phyloP scores from a whole-genome alignment of 2,329 filamentous ascomycete species.

The Stemphylium beticola region DNA sequence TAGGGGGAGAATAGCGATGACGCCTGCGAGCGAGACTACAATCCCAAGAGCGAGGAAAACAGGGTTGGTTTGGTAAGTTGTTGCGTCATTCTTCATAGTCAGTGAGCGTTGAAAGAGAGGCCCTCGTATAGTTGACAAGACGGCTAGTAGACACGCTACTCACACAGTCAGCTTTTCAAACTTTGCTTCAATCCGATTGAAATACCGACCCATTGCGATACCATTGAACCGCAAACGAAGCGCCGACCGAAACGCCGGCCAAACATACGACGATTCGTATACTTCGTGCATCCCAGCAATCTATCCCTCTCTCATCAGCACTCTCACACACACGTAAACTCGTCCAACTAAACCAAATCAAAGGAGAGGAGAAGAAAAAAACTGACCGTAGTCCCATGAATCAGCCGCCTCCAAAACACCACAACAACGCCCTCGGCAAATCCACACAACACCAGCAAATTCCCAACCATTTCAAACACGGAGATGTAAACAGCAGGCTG shows the following conservation, averaged over 20 bases:
- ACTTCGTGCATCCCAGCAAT: not conserved
- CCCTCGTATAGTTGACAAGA: not conserved
- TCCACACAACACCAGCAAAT: slow-evolving; percentile 26
- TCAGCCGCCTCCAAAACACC: not conserved
- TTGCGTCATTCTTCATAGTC: not conserved
- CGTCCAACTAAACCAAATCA: not conserved
- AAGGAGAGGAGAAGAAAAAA: too few relatives aligned
- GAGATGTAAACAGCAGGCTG: slow-evolving; percentile 32
- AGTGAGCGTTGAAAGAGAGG: not conserved
- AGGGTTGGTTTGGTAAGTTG: not conserved
- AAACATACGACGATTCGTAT: not conserved
- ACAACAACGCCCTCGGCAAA: slow-evolving; percentile 22
- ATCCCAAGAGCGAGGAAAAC: not conserved
- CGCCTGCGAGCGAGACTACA: not conserved
- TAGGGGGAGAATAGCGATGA: slow-evolving; percentile 19
- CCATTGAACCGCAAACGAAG: not conserved
- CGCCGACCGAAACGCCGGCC: not conserved
- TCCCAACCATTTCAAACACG: slow-evolving; percentile 26
- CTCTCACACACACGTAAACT: not conserved
- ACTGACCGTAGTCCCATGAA: not conserved
- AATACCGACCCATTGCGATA: not conserved
- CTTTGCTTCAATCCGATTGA: not conserved
- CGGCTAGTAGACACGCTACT: not conserved
- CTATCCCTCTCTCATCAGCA: not conserved
- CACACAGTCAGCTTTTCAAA: not conserved